These are phyloP conservation scores for Saccharomycopsis hybrid DNA, from an alignment of 1,139 yeast genomes.

Conservation along the genomic window DNA sequence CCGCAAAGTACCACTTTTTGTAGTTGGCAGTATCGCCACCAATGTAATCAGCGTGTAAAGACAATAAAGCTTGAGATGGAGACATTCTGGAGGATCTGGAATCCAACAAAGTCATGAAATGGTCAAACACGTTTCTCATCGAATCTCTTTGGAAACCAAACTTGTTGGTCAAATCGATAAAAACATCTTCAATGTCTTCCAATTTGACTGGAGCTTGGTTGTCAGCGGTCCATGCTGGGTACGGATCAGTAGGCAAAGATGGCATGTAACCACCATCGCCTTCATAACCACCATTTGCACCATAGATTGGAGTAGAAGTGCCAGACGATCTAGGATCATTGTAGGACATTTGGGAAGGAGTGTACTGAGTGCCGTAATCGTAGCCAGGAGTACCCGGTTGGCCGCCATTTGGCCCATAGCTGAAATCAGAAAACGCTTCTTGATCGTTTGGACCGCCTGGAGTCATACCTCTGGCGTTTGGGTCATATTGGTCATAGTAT, in stretches of 20 bases:
- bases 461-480: slow-evolving; percentile 40
- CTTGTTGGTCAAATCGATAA: slow-evolving; percentile 80
- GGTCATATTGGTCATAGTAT: slow-evolving; percentile 45
- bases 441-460: slow-evolving; percentile 51
- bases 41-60: slow-evolving; percentile 94
- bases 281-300: slow-evolving; percentile 41
- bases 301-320: slow-evolving; percentile 93
- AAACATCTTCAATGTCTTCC: slow-evolving; percentile 88
- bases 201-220: slow-evolving; percentile 77
- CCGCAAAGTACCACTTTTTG: slow-evolving; percentile 94
- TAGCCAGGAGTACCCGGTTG: slow-evolving; percentile 62
- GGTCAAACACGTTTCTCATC: slow-evolving; percentile 95
- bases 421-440: slow-evolving; percentile 73
- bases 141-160: slow-evolving; percentile 98
- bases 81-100: slow-evolving; percentile 97
- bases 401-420: slow-evolving; percentile 48
- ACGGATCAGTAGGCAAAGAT: slow-evolving; percentile 62
- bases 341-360: slow-evolving; percentile 79
- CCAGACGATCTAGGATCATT: slow-evolving; percentile 87
- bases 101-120: slow-evolving; percentile 87
- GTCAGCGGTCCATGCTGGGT: slow-evolving; percentile 95
- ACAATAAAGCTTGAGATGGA: slow-evolving; percentile 86
- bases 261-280: slow-evolving; percentile 25
- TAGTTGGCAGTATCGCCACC: slow-evolving; percentile 93
- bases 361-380: slow-evolving; percentile 70